Conservation (phyloP, 2,329 filamentous ascomycete genomes). For the Monascus ruber region DNA sequence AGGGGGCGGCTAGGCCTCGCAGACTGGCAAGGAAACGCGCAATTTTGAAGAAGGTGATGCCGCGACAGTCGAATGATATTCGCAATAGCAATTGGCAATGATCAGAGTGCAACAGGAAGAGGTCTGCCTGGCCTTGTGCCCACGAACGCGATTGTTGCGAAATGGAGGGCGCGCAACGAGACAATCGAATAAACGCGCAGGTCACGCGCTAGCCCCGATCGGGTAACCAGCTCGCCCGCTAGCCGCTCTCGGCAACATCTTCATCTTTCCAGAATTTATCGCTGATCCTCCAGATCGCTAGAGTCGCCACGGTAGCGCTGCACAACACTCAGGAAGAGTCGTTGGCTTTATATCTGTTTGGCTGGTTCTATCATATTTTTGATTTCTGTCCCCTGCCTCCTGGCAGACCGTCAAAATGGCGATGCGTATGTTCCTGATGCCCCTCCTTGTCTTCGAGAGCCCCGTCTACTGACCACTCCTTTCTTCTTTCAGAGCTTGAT, state of each 20-base stretch:
- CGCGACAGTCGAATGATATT: background rate
- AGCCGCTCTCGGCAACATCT: background rate
- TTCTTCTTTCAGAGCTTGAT: constrained; percentile 31
- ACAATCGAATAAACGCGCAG: too few relatives aligned
- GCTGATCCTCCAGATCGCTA: constrained; percentile 8
- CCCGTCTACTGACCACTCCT: constrained; percentile 15
- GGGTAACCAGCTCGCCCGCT: background rate
- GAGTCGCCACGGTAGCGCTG: too few relatives aligned
- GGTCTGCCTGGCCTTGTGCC: too few relatives aligned
- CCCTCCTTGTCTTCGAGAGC: constrained; percentile 21
- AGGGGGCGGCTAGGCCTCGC: background rate
- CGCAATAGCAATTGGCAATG: too few relatives aligned
- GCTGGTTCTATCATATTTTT: constrained; percentile 2
- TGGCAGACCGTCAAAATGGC: constrained; percentile 34
- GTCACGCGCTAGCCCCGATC: background rate
- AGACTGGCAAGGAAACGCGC: background rate
- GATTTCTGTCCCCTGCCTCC: constrained; percentile 13
- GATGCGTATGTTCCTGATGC: constrained; percentile 33
- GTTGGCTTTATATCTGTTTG: constrained; percentile 1
- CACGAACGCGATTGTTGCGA: too few relatives aligned
- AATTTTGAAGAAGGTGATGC: background rate
- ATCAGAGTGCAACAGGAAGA: too few relatives aligned
- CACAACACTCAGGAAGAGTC: too few relatives aligned
- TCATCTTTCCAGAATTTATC: constrained; percentile 23
- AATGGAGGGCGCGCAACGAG: too few relatives aligned